A percentile compares a stretch with the other conserved stretches of the same genome.
Evolutionary conservation across 1,139 yeast species (phyloP).

Genomic region (Zhuliangozyma blackwelliae): DNA sequence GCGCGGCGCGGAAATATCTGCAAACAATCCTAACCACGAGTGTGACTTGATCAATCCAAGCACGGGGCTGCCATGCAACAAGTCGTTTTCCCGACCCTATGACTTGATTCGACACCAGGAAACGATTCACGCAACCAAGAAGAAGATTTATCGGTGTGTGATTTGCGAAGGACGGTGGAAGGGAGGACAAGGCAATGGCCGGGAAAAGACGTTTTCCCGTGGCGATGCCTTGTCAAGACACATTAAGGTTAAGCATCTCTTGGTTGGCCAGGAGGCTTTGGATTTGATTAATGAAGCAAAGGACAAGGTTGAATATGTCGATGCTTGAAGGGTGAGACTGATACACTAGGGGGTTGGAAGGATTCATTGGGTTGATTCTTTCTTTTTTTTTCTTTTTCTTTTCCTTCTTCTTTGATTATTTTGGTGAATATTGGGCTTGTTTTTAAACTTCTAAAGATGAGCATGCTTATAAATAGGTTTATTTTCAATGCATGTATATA

Average conservation of each 20-base stretch:
- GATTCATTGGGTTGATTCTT: background rate
- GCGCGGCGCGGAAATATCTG: constrained; percentile 22
- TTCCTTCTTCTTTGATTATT: background rate
- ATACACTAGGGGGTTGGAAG: too few relatives aligned
- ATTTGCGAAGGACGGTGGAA: constrained; percentile 46
- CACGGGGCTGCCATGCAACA: constrained; percentile 40
- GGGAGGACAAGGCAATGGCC: constrained; percentile 55
- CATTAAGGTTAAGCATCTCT: constrained; percentile 46
- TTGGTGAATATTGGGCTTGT: background rate
- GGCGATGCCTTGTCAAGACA: constrained; percentile 50
- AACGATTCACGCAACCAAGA: constrained; percentile 46
- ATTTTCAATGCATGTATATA: too few relatives aligned
- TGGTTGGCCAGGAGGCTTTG: constrained; percentile 44
- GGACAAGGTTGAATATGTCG: constrained; percentile 65
- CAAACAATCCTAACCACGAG: constrained; percentile 33
- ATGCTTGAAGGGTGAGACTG: constrained; percentile 14
- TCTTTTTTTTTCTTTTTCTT: background rate
- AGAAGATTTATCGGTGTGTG: constrained; percentile 47
- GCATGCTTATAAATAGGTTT: too few relatives aligned
- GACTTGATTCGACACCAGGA: constrained; percentile 49
- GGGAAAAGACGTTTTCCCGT: constrained; percentile 49
- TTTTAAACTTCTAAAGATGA: too few relatives aligned
- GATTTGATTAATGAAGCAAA: constrained; percentile 71
- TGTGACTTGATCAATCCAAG: constrained; percentile 57
- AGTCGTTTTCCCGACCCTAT: constrained; percentile 46